Conservation (phyloP, 495 filamentous ascomycete species). For the Aspergillus funiculosus region DNA sequence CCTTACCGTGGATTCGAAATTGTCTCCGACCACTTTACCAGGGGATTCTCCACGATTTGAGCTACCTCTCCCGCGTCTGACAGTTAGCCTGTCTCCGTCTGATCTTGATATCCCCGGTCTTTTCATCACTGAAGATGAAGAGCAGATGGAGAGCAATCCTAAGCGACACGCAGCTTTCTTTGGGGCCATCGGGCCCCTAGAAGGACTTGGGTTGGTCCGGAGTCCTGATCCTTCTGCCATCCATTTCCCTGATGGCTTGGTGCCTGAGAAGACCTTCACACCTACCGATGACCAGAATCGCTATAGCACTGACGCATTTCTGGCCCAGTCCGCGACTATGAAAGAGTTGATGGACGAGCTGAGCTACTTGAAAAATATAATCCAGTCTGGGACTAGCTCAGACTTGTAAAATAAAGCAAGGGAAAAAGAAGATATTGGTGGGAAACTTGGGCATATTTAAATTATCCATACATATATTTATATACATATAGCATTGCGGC, state of each 20-base stretch:
- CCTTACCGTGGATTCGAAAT: constrained; percentile 32
- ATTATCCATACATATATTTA: no score
- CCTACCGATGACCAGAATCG: constrained; percentile 13
- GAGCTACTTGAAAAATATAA: constrained; percentile 48
- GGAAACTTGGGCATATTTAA: neutral
- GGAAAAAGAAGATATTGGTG: no score
- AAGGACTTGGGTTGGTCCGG: constrained; percentile 26
- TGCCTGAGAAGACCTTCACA: constrained; percentile 8
- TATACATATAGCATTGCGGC: constrained; percentile 1
- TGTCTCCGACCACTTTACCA: constrained; percentile 31
- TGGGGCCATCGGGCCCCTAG: constrained; percentile 29
- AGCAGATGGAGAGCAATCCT: constrained; percentile 38
- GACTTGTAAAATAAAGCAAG: constrained; percentile 9
- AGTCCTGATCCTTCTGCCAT: constrained; percentile 26
- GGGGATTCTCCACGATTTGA: constrained; percentile 30
- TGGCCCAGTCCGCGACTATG: constrained; percentile 36
- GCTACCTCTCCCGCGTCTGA: constrained; percentile 27
- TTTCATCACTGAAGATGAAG: constrained; percentile 33
- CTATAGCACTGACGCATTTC: constrained; percentile 22
- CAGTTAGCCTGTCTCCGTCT: constrained; percentile 29
- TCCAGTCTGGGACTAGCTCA: constrained; percentile 29
- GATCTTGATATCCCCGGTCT: constrained; percentile 33
- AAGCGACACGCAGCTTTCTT: constrained; percentile 45
- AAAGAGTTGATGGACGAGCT: constrained; percentile 48
- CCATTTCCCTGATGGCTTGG: constrained; percentile 20